These are phyloP conservation scores for Psidium friedrichsthalianum DNA, from an alignment of 345 rosid genomes.

Conservation along the genomic window DNA sequence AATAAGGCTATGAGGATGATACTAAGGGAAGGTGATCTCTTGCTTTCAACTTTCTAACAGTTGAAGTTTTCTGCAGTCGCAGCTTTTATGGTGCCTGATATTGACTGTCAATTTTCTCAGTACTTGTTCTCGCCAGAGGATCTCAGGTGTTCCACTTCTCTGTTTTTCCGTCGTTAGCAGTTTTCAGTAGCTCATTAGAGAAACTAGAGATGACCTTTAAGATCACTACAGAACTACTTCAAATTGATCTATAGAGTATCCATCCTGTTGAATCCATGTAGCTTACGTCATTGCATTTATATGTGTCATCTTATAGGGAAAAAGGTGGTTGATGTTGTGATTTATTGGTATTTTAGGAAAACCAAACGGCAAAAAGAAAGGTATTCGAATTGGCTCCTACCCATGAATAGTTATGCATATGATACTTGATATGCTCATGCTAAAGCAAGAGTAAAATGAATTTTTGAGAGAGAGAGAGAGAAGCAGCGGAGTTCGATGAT, in stretches of 20 bases:
- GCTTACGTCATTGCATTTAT: background rate
- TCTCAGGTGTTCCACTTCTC: background rate
- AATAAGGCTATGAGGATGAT: background rate
- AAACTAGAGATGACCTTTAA: background rate
- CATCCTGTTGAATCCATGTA: background rate
- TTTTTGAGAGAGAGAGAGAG: background rate
- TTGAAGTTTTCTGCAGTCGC: background rate
- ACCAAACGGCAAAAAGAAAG: background rate
- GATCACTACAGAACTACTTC: background rate
- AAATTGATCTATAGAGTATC: background rate
- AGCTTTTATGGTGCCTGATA: background rate
- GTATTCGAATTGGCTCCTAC: background rate
- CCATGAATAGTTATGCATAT: background rate
- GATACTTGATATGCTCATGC: background rate
- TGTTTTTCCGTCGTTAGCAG: background rate
- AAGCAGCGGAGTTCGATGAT: background rate
- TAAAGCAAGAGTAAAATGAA: background rate
- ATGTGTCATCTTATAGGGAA: background rate
- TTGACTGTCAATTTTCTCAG: background rate
- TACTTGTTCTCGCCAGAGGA: background rate
- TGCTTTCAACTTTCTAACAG: background rate
- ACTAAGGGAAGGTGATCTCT: background rate
- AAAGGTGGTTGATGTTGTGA: background rate
- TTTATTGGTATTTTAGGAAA: background rate
- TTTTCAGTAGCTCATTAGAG: background rate